Conservation (phyloP, 2,329 filamentous ascomycete species). For the Lecanicillium sp. region DNA sequence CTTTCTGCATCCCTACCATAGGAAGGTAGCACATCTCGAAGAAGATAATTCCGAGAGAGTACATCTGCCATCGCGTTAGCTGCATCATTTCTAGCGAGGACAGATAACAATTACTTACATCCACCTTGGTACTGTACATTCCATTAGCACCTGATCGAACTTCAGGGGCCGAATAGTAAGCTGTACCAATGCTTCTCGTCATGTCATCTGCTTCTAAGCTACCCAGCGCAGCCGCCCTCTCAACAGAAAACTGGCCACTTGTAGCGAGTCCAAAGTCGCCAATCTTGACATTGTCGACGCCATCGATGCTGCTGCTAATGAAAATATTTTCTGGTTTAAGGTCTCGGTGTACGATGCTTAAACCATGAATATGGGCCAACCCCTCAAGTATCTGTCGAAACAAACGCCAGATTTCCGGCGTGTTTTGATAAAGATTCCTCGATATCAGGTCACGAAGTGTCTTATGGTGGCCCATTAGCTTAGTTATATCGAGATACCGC, state of each 20-base stretch:
- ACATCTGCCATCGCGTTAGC: slow-evolving; percentile 56
- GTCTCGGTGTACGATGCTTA: slow-evolving; percentile 91
- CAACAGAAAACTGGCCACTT: slow-evolving; percentile 66
- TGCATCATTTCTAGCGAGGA: slow-evolving; percentile 1
- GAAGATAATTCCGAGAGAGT: slow-evolving; percentile 92
- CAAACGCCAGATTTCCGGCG: slow-evolving; percentile 77
- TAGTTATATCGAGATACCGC: slow-evolving; percentile 1
- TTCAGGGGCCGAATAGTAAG: slow-evolving; percentile 89
- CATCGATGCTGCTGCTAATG: slow-evolving; percentile 61
- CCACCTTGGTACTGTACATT: slow-evolving; percentile 86
- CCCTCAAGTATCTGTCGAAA: slow-evolving; percentile 90
- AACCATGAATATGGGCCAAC: slow-evolving; percentile 77
- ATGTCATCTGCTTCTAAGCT: slow-evolving; percentile 49
- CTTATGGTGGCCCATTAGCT: slow-evolving; percentile 16
- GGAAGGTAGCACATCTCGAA: slow-evolving; percentile 88
- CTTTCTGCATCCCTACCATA: slow-evolving; percentile 59
- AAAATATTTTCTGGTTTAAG: slow-evolving; percentile 97
- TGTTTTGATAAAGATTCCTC: slow-evolving; percentile 63
- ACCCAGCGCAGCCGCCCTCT: slow-evolving; percentile 35
- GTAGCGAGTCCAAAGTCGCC: slow-evolving; percentile 95
- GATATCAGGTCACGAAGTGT: slow-evolving; percentile 84
- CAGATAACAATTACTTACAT: slow-evolving; percentile 45
- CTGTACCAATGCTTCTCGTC: slow-evolving; percentile 66
- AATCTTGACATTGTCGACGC: slow-evolving; percentile 83
- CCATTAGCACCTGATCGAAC: slow-evolving; percentile 67